Evolutionary conservation across 2,329 filamentous ascomycete species (phyloP), one percentile per base, ranked within the genome.

Genomic region (Volutella citrinella): DNA sequence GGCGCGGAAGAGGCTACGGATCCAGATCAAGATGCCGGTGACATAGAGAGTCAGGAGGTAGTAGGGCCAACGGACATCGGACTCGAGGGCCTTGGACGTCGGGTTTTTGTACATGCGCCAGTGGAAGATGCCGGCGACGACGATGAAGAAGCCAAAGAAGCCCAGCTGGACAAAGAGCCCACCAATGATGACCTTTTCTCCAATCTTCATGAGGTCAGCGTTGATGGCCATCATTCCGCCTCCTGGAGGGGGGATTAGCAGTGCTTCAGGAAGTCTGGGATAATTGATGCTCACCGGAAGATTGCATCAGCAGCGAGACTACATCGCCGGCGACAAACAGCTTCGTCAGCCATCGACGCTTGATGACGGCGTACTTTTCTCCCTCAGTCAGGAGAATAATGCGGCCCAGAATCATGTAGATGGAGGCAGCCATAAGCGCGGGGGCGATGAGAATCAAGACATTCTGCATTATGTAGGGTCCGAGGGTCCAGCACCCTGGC

Each of bases 131-230:
- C 61, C 40, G 0, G 69, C 61, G 0, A 65, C 59, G 3, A 66
- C 30, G n/a, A 75, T 54, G 44, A 79, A 79, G 27, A 75, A 55
- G 5, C 60, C 59, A 34, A 79, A 76, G 35, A 71, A n/a, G n/a
- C n/a, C n/a, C n/a, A n/a, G n/a, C n/a, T n/a, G n/a, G n/a, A n/a
- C n/a, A n/a, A n/a, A n/a, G n/a, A n/a, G n/a, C n/a, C n/a, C n/a
- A n/a, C n/a, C n/a, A n/a, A n/a, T n/a, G n/a, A n/a, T n/a, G n/a
- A n/a, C n/a, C n/a, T n/a, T n/a, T n/a, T n/a, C n/a, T n/a, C n/a
- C n/a, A n/a, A n/a, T n/a, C n/a, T n/a, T n/a, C n/a, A n/a, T n/a
- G n/a, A n/a, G n/a, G n/a, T n/a, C n/a, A n/a, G n/a, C n/a, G n/a
- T n/a, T n/a, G n/a, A n/a, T n/a, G n/a, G n/a, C n/a, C n/a, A n/a